phyloP scores from a whole-genome alignment of 176 grass and related monocot genomes.

The Dendrocalamus sinicus region DNA sequence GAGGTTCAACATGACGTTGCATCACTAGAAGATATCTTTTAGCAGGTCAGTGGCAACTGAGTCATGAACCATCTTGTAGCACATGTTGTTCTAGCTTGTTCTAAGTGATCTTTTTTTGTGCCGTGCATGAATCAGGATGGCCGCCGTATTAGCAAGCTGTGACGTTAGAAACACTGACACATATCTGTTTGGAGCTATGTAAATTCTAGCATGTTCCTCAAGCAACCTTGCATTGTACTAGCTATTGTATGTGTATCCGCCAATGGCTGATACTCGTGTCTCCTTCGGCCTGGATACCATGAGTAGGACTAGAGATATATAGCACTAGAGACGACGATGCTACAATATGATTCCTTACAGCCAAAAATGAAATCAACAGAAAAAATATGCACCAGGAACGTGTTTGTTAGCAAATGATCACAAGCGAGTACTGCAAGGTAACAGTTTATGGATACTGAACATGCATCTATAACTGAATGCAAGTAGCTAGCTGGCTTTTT shows the following conservation, averaged over 20 bases:
- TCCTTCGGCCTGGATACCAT: constrained; percentile 2
- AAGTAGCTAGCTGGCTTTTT: too few species aligned
- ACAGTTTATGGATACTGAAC: background rate
- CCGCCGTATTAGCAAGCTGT: background rate
- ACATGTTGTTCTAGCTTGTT: background rate
- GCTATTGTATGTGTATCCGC: background rate
- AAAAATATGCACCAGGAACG: background rate
- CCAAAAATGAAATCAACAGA: background rate
- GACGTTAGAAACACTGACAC: background rate
- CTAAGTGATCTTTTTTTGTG: background rate
- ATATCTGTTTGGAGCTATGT: background rate
- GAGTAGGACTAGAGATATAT: background rate
- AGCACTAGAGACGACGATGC: background rate
- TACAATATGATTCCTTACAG: background rate
- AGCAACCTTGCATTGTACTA: background rate
- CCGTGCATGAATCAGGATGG: background rate
- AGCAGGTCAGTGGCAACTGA: background rate
- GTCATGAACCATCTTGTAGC: background rate
- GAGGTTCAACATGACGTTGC: background rate
- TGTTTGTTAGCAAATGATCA: background rate
- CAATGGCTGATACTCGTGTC: background rate
- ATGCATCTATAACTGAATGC: background rate
- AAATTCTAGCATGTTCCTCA: background rate
- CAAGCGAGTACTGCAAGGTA: background rate
- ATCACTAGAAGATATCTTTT: background rate